Base-by-base conservation (phyloP, 495 filamentous ascomycete genomes). In the Stereocaulon alpinum region DNA sequence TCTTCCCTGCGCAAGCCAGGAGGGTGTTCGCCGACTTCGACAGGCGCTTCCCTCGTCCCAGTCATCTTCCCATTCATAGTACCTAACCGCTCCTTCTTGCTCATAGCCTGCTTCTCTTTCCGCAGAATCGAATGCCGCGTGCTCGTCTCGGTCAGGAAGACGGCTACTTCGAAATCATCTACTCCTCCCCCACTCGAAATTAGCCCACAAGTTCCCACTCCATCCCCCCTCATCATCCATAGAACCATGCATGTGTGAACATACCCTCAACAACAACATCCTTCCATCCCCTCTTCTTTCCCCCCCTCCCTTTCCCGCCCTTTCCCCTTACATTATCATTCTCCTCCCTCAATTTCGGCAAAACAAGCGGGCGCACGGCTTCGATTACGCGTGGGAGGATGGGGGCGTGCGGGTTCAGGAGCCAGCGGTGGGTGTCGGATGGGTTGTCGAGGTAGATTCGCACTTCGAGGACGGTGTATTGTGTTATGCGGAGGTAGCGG, bases 401-500 rank as follows among this genome's bases (percentile, higher is more conserved):
- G 1, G 86, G 83, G 61, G 87, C 76, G 48, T 82, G 80, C 18
- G 84, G 71, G 61, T 82, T 82, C 48, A 95, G 79, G 10, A 98
- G 83, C 93, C 93, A 98, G 60, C 83, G 76, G 43, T 84, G 79
- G 6, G 75, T 76, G 47, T 94, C 84, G 9, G 86, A 81, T 3
- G 93, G 93, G 58, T 88, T 89, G 59, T 96, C 93, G 47, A 96
- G 82, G 72, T 96, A 98, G 65, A 98, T 92, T 43, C 92, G 89
- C 52, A 86, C 87, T 78, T 98, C 93, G 49, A 98, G 80, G 57
- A 96, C 90, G 18, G 93, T 94, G 71, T 87, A 87, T 68, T 90
- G 87, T 60, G 84, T 84, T 59, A 90, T 88, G 50, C 86, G 79
- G 56, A 90, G 80, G 66, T 90, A 90, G 64, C 86, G 80, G 54